A percentile compares a stretch with the other conserved stretches of the same genome.
Conservation (phyloP, 495 filamentous ascomycete genomes). For the Trichoderma reesei region DNA sequence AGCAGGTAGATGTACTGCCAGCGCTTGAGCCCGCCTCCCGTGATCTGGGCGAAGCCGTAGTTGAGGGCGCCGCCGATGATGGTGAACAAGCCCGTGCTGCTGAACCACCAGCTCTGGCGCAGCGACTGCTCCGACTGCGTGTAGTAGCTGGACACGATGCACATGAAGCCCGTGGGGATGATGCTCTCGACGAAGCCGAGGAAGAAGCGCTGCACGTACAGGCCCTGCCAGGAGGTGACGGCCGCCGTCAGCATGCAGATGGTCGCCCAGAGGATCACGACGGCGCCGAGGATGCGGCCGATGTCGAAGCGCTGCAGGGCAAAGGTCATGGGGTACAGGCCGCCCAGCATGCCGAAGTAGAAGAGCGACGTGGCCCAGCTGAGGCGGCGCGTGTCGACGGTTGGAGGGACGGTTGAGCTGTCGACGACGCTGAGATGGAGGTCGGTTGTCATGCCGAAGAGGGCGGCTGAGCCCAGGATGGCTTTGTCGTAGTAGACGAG, state of each 20-base stretch:
- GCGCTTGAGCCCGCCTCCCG: slow-evolving; percentile 37
- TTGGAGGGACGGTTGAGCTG: slow-evolving; percentile 40
- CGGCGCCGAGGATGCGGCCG: slow-evolving; percentile 48
- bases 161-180: slow-evolving; percentile 61
- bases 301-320: slow-evolving; percentile 55
- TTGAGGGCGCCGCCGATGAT: slow-evolving; percentile 58
- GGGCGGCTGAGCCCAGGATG: slow-evolving; percentile 58
- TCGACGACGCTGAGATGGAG: slow-evolving; percentile 43
- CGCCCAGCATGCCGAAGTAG: slow-evolving; percentile 70
- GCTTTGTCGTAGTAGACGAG: slow-evolving; percentile 77
- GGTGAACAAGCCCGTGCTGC: slow-evolving; percentile 54
- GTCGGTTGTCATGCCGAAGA: slow-evolving; percentile 69
- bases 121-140: slow-evolving; percentile 58
- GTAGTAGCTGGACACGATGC: slow-evolving; percentile 53
- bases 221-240: slow-evolving; percentile 50
- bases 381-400: slow-evolving; percentile 50
- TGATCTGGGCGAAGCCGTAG: slow-evolving; percentile 62
- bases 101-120: slow-evolving; percentile 63
- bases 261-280: slow-evolving; percentile 58
- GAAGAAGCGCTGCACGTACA: slow-evolving; percentile 65
- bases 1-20: slow-evolving; percentile 67
- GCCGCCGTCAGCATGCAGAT: slow-evolving; percentile 60
- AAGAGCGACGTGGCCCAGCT: slow-evolving; percentile 71
- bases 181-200: slow-evolving; percentile 59
- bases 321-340: slow-evolving; percentile 63